phyloP scores from a whole-genome alignment of 78 protist genomes.

The Planoprotostelium fungivorum region DNA sequence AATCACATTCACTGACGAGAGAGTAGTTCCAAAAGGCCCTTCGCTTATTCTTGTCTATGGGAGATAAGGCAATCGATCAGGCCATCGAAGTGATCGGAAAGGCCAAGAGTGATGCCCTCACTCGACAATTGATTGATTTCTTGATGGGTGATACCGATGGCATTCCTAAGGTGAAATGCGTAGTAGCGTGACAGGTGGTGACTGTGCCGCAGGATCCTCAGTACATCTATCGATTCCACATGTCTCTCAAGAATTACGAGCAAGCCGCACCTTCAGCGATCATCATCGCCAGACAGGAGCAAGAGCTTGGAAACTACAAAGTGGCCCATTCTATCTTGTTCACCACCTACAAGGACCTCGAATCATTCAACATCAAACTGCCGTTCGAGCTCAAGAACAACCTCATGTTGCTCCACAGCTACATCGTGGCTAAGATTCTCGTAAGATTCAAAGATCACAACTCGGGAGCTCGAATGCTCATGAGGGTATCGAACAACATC shows the following conservation, averaged over 20 bases:
- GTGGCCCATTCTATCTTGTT: constrained; percentile 56
- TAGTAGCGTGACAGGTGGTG: neutral
- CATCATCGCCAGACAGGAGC: constrained; percentile 71
- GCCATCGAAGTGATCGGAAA: constrained; percentile 35
- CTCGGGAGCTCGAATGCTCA: constrained; percentile 70
- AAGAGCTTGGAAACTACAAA: constrained; percentile 63
- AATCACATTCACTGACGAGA: neutral
- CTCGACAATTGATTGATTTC: constrained; percentile 43
- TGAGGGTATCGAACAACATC: constrained; percentile 71
- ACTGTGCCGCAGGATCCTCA: constrained; percentile 37
- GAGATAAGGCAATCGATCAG: neutral
- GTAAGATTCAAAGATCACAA: constrained; percentile 17
- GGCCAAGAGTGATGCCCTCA: constrained; percentile 53
- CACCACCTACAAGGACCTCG: constrained; percentile 49
- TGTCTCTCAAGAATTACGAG: constrained; percentile 52
- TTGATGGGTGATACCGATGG: constrained; percentile 76
- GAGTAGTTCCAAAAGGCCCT: neutral
- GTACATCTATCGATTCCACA: constrained; percentile 61
- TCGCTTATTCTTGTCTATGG: neutral
- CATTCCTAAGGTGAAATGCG: constrained; percentile 17
- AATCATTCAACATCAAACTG: neutral
- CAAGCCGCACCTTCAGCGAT: constrained; percentile 73
- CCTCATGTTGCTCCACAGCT: constrained; percentile 64
- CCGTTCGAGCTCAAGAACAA: constrained; percentile 25
- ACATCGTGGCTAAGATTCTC: constrained; percentile 57